phyloP scores from a whole-genome alignment of 2,329 filamentous ascomycete species.

The Pseudonectria foliicola region DNA sequence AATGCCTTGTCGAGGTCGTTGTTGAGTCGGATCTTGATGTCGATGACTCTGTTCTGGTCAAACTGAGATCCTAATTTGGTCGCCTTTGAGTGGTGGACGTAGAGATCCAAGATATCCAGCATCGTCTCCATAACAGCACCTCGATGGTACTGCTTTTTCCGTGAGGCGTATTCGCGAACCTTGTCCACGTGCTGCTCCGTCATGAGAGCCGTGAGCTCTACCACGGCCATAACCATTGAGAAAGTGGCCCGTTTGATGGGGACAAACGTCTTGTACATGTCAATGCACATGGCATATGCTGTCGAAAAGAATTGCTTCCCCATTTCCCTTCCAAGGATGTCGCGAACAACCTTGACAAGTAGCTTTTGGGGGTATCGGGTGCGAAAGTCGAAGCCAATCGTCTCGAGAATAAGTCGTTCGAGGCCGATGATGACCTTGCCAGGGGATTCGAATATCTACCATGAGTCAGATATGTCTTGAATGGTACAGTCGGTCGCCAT shows the following conservation, averaged over 20 bases:
- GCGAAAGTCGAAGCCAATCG: slow-evolving; percentile 88
- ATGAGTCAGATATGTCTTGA: too few relatives aligned
- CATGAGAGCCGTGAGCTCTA: slow-evolving; percentile 73
- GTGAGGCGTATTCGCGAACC: slow-evolving; percentile 41
- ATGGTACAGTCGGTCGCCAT: too few relatives aligned
- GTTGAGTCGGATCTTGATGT: slow-evolving; percentile 81
- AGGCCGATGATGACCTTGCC: slow-evolving; percentile 80
- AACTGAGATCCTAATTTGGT: slow-evolving; percentile 69
- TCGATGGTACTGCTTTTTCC: slow-evolving; percentile 40
- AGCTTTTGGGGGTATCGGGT: slow-evolving; percentile 81
- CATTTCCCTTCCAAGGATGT: slow-evolving; percentile 36
- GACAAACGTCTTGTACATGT: slow-evolving; percentile 88
- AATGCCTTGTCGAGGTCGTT: slow-evolving; percentile 62
- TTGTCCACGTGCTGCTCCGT: slow-evolving; percentile 39
- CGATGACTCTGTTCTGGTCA: slow-evolving; percentile 72
- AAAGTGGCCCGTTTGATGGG: slow-evolving; percentile 83
- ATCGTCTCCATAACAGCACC: slow-evolving; percentile 64
- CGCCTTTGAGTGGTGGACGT: slow-evolving; percentile 71
- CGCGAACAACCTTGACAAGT: slow-evolving; percentile 69
- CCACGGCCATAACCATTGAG: slow-evolving; percentile 74
- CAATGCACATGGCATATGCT: slow-evolving; percentile 77
- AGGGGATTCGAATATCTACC: slow-evolving; percentile 68
- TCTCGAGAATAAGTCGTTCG: slow-evolving; percentile 87
- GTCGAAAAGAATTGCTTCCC: slow-evolving; percentile 53
- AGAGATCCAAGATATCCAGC: slow-evolving; percentile 85